Base-by-base conservation (phyloP, 495 filamentous ascomycete species). In the Xylaria cubensis region DNA sequence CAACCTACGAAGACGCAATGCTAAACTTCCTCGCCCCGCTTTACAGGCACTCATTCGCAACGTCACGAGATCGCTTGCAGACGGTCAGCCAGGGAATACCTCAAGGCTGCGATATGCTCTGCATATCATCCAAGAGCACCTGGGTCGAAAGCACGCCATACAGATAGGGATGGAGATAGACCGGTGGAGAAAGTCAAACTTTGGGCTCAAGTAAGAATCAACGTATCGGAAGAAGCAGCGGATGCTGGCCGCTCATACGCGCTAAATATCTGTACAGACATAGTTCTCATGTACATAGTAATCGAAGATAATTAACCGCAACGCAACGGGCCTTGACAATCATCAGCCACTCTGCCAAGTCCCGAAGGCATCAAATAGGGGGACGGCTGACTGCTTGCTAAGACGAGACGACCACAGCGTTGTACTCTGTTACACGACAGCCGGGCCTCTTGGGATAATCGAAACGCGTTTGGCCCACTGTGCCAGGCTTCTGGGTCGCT, bases 51-150 rank as follows among this genome's bases (percentile, higher is more conserved):
- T 88, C 9, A 77, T 81, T 29, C 74, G 80, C 39, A 73, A 79
- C 2, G 71, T 86, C 5, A 82, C 80, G 3, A 79, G 78, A 69
- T 81, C 84, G 69, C 74, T 88, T 69, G 64, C 70, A 19, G 64
- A 73, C n/a, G 79, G 78, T 19, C 26, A 73, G 21, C 80, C 74
- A 42, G 81, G 86, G 29, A 75, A 78, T 29, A 79, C 78, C 63
- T 73, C 74, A 4, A 80, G 83, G 32, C 70, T 85, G 21, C 64
- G 73, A 51, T 86, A 82, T 81, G 74, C 80, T 63, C 65, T 86
- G 64, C 51, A 53, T 42, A 64, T 85, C 6, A 70, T 87, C 46
- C 55, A 76, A 53, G 58, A 72, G 46, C 73, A 77, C 15, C 70
- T 77, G 51, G 83, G 84, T 34, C 64, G 55, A 0, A 73, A 80